Percentiles rank a stretch among this genome's conserved stretches.
Conservation (phyloP, 2,329 filamentous ascomycete genomes). For the Xylariaceae sp. region DNA sequence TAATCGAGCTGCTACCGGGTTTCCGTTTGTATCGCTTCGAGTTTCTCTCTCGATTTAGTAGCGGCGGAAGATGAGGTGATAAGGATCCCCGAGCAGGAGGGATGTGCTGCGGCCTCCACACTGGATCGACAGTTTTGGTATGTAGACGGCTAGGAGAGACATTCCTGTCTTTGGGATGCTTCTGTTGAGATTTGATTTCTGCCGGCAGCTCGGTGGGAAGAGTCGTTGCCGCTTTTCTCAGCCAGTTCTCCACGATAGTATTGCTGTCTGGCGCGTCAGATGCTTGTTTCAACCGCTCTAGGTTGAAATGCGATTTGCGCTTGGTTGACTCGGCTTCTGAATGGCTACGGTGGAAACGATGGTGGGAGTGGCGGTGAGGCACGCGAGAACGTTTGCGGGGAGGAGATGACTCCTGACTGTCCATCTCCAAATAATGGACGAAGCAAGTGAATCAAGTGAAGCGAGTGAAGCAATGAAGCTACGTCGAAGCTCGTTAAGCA, state of each 20-base stretch:
- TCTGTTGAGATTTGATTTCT: slow-evolving; percentile 16
- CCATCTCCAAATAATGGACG: slow-evolving; percentile 23
- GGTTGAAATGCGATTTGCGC: slow-evolving; percentile 8
- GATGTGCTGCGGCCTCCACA: slow-evolving; percentile 25
- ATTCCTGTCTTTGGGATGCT: slow-evolving; percentile 7
- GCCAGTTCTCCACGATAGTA: slow-evolving; percentile 28
- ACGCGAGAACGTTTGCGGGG: slow-evolving; percentile 21
- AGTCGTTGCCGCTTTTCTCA: slow-evolving; percentile 20
- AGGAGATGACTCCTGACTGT: slow-evolving; percentile 20
- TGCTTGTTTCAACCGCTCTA: slow-evolving; percentile 21
- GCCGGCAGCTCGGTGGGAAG: slow-evolving; percentile 10
- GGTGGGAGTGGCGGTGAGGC: slow-evolving; percentile 20
- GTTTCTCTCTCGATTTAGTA: slow-evolving; percentile 10
- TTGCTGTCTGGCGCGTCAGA: slow-evolving; percentile 19
- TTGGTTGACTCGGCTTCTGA: slow-evolving; percentile 8
- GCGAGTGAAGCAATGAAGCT: slow-evolving; percentile 2
- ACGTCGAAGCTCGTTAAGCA: slow-evolving; percentile 23
- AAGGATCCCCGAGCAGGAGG: slow-evolving; percentile 14
- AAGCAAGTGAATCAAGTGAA: slow-evolving; percentile 14
- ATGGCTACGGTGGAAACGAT: slow-evolving; percentile 8
- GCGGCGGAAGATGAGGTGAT: slow-evolving; percentile 11
- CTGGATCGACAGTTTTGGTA: slow-evolving; percentile 18
- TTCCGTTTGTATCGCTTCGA: slow-evolving; percentile 19
- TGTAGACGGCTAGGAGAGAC: background rate
- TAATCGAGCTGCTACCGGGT: slow-evolving; percentile 27